Evolutionary conservation across 2,329 filamentous ascomycete species (phyloP).

Genomic region (Canariomyces notabilis): DNA sequence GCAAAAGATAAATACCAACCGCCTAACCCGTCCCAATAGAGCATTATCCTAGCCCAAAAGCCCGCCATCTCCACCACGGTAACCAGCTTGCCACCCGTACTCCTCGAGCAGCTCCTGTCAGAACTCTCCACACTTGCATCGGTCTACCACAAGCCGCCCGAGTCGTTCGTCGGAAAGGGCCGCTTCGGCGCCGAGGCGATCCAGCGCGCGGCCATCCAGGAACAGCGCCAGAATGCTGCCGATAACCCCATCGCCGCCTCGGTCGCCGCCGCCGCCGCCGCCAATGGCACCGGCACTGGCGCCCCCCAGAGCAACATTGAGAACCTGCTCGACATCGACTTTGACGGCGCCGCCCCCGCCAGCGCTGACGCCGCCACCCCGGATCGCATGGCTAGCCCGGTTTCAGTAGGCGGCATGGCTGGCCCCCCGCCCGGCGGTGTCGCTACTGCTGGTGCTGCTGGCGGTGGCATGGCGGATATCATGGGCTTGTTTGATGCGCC

Average conservation of each 20-base stretch:
- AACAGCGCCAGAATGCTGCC: slow-evolving; percentile 84
- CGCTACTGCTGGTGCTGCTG: slow-evolving; percentile 29
- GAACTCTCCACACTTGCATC: slow-evolving; percentile 94
- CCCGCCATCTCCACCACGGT: slow-evolving; percentile 93
- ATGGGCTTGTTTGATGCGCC: slow-evolving; percentile 66
- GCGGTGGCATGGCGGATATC: slow-evolving; percentile 56
- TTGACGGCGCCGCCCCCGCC: slow-evolving; percentile 81
- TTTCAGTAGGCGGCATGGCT: no score
- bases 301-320: slow-evolving; percentile 68
- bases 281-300: slow-evolving; percentile 46
- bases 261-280: slow-evolving; percentile 63
- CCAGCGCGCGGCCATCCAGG: slow-evolving; percentile 91
- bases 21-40: slow-evolving; percentile 44
- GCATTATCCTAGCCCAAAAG: slow-evolving; percentile 87
- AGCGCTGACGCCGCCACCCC: slow-evolving; percentile 52
- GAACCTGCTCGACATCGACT: slow-evolving; percentile 72
- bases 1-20: no score
- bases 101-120: slow-evolving; percentile 83
- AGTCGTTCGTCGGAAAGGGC: slow-evolving; percentile 96
- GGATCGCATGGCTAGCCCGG: slow-evolving; percentile 61
- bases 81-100: slow-evolving; percentile 72
- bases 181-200: slow-evolving; percentile 91
- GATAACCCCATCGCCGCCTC: slow-evolving; percentile 93
- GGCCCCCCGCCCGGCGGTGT: no score
- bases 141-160: slow-evolving; percentile 96